Conservation (phyloP, 768 basidiomycete species). For the Gloeophyllum trabeum region DNA sequence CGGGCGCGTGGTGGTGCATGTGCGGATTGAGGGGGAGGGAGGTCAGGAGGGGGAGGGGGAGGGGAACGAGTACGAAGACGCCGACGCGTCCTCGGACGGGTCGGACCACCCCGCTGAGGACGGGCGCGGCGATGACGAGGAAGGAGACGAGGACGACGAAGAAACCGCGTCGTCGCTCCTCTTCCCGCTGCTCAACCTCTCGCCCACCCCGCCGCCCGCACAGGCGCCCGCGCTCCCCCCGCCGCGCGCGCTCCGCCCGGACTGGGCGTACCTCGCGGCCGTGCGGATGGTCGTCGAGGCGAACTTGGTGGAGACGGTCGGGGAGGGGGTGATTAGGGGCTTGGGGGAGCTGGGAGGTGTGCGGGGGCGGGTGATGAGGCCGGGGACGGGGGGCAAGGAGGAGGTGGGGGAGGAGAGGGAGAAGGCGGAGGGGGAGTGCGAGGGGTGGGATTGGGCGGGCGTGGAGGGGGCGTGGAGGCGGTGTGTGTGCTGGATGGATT, state of each 20-base stretch:
- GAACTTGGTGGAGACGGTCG: slow-evolving; percentile 32
- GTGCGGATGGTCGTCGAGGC: slow-evolving; percentile 39
- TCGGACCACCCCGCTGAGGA: background rate
- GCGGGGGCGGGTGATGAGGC: slow-evolving; percentile 7
- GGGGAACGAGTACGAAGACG: background rate
- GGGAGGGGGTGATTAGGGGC: slow-evolving; percentile 12
- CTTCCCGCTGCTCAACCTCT: slow-evolving; percentile 1
- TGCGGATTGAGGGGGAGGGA: background rate
- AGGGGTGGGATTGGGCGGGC: slow-evolving; percentile 53
- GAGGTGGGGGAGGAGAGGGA: background rate
- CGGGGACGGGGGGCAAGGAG: background rate
- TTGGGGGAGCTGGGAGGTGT: slow-evolving; percentile 16
- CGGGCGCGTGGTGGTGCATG: background rate
- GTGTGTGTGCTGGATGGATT: slow-evolving; percentile 49
- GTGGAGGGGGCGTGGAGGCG: slow-evolving; percentile 42
- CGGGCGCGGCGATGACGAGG: background rate
- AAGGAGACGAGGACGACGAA: slow-evolving; percentile 1
- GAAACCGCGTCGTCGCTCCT: slow-evolving; percentile 1
- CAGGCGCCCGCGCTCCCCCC: slow-evolving; percentile 7
- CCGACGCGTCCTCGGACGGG: background rate
- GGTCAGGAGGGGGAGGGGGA: background rate
- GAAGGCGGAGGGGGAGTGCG: too few relatives aligned
- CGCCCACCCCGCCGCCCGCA: background rate
- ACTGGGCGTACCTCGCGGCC: slow-evolving; percentile 41
- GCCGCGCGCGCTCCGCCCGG: slow-evolving; percentile 21